Evolutionary conservation across 257 asterid species (phyloP), one percentile per base, ranked within the genome.

Genomic region (Fraxinus americana): DNA sequence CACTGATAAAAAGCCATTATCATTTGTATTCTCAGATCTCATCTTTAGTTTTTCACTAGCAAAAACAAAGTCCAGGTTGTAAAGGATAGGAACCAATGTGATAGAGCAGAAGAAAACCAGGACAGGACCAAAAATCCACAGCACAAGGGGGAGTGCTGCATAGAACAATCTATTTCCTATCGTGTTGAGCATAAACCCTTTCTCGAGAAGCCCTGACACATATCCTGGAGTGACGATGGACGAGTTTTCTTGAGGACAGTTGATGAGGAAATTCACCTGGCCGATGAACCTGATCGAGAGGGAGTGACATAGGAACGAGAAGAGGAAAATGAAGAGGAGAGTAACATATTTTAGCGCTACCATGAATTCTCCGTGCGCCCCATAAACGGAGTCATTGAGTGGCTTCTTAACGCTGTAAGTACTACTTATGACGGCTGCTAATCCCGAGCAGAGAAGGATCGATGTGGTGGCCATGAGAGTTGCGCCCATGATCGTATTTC

Each of bases 391-490:
- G 83, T 94, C 98, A 81, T 88, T 89, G 14, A 94, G 65, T 25
- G 99, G 99, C 61, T 94, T 90, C 80, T 94, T 94, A 43, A 94
- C 81, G 85, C 92, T 94, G 84, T 94, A 94, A 0, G 94, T 92
- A 85, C 99, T 94, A 89, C 99, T 94, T 63, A 94, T 87, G 66
- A 94, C 92, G 4, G 98, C 99, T 5, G 99, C 99, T 0, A 94
- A 88, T 35, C 98, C 99, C 5, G 86, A 85, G 81, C 88, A 86
- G 34, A 94, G 92, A 61, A 94, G 98, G 79, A 94, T 87, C 6
- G 99, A 94, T 27, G 97, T 90, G 3, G 99, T 94, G 65, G 99
- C 99, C 99, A 94, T 94, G 14, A 94, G 82, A 2, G 98, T 94
- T 29, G 94, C 89, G 30, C 98, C 96, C 99, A 94, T 94, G 21